Conservation (phyloP, 192 early-diverging fungal species). For the Lobosporangium transversale region DNA sequence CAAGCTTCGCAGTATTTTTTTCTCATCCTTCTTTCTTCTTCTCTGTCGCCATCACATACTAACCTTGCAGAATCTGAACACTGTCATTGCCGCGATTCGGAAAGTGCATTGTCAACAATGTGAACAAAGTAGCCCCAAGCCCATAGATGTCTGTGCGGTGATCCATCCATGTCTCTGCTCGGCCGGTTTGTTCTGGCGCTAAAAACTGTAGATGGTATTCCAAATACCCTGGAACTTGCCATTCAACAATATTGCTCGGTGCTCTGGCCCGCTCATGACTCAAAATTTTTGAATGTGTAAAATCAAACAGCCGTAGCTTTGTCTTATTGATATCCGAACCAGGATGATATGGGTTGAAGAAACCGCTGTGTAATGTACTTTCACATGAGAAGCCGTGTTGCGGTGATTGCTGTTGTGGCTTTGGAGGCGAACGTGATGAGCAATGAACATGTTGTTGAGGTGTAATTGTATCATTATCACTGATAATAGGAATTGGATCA, state of each 20-base stretch:
- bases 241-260: conserved; percentile 45
- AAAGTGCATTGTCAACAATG: conserved; percentile 45
- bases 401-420: neutral
- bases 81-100: conserved; percentile 44
- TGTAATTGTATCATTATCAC: neutral
- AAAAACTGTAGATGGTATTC: conserved; percentile 45
- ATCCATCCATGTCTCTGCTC: conserved; percentile 53
- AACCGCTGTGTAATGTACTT: neutral
- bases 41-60: no score
- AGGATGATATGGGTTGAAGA: neutral
- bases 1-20: neutral
- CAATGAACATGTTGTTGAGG: neutral
- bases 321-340: conserved; percentile 35
- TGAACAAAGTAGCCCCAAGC: conserved; percentile 37
- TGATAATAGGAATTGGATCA: neutral
- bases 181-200: conserved; percentile 48
- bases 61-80: conserved; percentile 50
- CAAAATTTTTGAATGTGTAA: conserved; percentile 44
- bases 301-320: conserved; percentile 38
- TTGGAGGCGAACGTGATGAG: neutral
- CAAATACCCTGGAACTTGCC: conserved; percentile 45
- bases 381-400: neutral
- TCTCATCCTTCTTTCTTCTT: no score
- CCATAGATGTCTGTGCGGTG: conserved; percentile 49
- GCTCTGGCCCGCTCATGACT: conserved; percentile 47